These are phyloP conservation scores for Suillus fuscotomentosus DNA, from an alignment of 768 basidiomycete genomes.

Conservation along the genomic window DNA sequence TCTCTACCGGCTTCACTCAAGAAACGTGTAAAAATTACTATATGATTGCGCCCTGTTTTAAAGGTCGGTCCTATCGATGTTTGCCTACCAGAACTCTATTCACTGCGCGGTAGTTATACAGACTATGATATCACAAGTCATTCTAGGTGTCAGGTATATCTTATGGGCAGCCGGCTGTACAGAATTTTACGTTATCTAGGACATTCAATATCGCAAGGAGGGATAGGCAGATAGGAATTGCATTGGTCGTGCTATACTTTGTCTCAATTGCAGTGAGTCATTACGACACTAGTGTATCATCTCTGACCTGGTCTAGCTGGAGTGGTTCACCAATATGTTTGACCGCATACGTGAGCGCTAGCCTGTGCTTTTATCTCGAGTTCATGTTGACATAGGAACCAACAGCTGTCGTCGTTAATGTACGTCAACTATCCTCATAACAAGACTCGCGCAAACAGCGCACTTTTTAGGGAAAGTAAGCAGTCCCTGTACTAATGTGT, in stretches of 20 bases:
- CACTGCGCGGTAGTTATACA: conserved; percentile 48
- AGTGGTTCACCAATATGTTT: conserved; percentile 58
- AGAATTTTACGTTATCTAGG: conserved; percentile 29
- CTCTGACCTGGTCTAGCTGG: conserved; percentile 34
- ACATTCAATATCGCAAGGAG: conserved; percentile 59
- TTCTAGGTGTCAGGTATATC: conserved; percentile 57
- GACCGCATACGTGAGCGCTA: conserved; percentile 45
- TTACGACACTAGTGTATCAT: neutral
- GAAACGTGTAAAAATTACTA: conserved; percentile 47
- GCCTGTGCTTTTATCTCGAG: conserved; percentile 2
- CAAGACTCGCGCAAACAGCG: neutral
- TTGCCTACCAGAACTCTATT: conserved; percentile 3
- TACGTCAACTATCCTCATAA: conserved; percentile 14
- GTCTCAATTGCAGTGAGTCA: conserved; percentile 41
- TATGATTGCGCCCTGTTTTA: conserved; percentile 54
- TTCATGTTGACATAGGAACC: conserved; percentile 8
- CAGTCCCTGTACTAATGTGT: neutral
- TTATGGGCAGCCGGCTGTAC: neutral
- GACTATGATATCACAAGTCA: conserved; percentile 62
- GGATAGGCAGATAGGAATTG: conserved; percentile 37
- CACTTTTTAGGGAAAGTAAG: conserved; percentile 37
- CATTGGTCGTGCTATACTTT: conserved; percentile 38
- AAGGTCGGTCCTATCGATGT: conserved; percentile 41
- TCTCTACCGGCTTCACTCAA: conserved; percentile 48
- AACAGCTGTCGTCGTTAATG: conserved; percentile 19